phyloP scores from a whole-genome alignment of 106 monocot genomes.

The Ottelia alismoides region DNA sequence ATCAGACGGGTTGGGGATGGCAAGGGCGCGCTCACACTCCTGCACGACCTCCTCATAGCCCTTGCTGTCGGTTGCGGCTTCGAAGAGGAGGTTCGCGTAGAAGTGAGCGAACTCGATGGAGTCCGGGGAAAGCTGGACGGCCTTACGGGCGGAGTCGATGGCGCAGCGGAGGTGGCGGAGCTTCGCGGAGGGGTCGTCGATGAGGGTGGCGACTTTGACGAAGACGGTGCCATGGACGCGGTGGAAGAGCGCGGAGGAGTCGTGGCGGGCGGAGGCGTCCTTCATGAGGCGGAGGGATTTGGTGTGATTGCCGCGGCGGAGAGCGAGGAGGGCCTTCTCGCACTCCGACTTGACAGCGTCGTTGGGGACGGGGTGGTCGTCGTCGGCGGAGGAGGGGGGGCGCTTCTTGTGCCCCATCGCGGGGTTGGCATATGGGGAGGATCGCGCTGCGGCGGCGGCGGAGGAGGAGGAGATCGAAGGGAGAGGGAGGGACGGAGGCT shows the following conservation, averaged over 20 bases:
- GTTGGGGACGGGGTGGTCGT: too few relatives aligned
- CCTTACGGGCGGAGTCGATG: slow-evolving; percentile 52
- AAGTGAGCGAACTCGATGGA: slow-evolving; percentile 85
- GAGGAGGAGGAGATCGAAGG: not conserved
- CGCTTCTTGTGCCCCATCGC: not conserved
- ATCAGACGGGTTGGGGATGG: slow-evolving; percentile 45
- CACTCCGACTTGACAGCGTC: too few relatives aligned
- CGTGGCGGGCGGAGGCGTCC: slow-evolving; percentile 25
- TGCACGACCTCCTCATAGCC: slow-evolving; percentile 51
- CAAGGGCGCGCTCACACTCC: slow-evolving; percentile 71
- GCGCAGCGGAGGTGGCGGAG: slow-evolving; percentile 50
- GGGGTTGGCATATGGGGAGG: not conserved
- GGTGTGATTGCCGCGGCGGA: slow-evolving; percentile 70
- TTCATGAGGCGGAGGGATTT: slow-evolving; percentile 64
- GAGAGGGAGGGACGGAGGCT: not conserved
- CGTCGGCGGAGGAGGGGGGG: too few relatives aligned
- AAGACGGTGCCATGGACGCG: slow-evolving; percentile 59
- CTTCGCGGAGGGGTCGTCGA: slow-evolving; percentile 63
- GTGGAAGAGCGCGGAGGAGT: slow-evolving; percentile 44
- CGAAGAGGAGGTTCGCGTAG: slow-evolving; percentile 59
- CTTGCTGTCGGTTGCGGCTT: slow-evolving; percentile 32
- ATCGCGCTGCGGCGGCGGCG: not conserved
- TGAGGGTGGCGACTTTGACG: slow-evolving; percentile 37
- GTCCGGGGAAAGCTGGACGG: slow-evolving; percentile 40
- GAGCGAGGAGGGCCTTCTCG: slow-evolving; percentile 10